These are phyloP conservation scores for Wickerhamiella australiensis DNA, from an alignment of 805 yeast species.

Conservation along the genomic window DNA sequence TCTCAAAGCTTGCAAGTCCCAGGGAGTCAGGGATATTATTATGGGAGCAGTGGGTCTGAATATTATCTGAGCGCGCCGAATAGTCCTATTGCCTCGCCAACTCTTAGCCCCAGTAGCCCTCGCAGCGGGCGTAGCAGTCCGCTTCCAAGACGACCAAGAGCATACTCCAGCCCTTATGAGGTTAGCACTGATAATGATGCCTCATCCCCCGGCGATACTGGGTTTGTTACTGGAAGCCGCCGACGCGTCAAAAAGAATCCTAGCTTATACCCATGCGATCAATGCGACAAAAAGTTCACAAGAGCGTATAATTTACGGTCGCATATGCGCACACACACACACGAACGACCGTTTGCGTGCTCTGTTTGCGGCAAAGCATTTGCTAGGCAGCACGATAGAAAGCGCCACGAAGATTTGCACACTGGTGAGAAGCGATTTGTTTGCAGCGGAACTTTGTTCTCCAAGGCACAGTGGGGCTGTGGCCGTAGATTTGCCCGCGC, in stretches of 20 bases:
- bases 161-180: slow-evolving; percentile 11
- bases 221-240: slow-evolving; percentile 20
- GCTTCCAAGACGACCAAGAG: slow-evolving; percentile 1
- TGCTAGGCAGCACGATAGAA: slow-evolving; percentile 67
- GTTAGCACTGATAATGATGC: slow-evolving; percentile 7
- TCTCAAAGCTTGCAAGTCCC: slow-evolving; percentile 8
- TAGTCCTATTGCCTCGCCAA: slow-evolving; percentile 6
- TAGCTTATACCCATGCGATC: slow-evolving; percentile 58
- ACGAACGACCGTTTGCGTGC: slow-evolving; percentile 60
- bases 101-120: slow-evolving; percentile 8
- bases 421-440: slow-evolving; percentile 58
- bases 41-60: not conserved
- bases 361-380: slow-evolving; percentile 52
- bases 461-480: slow-evolving; percentile 60
- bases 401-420: slow-evolving; percentile 65
- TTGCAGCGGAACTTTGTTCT: slow-evolving; percentile 50
- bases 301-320: slow-evolving; percentile 88
- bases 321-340: slow-evolving; percentile 76
- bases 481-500: slow-evolving; percentile 62
- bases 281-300: slow-evolving; percentile 80
- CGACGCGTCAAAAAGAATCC: slow-evolving; percentile 60
- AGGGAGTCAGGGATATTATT: not conserved
- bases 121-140: slow-evolving; percentile 3
- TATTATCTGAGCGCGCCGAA: slow-evolving; percentile 8
- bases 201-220: slow-evolving; percentile 3